Evolutionary conservation across 768 basidiomycete genomes (phyloP).

Genomic region (Agrocybe pediades): DNA sequence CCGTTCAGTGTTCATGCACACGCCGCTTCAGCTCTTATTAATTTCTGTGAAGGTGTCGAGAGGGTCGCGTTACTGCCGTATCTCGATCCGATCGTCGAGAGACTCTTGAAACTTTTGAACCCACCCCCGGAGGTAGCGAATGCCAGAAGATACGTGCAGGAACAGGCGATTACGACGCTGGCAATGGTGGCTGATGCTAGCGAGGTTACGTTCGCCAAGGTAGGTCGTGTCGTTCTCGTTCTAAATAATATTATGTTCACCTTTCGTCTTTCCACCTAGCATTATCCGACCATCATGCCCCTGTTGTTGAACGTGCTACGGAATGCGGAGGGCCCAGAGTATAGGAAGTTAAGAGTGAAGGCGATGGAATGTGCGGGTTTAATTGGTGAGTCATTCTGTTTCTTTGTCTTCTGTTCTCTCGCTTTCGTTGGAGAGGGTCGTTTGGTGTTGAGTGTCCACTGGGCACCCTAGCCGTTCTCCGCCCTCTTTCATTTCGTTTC

Average conservation of each 20-base stretch:
- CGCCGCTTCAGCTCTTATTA: conserved; percentile 85
- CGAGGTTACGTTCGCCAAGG: conserved; percentile 64
- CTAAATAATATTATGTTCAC: no score
- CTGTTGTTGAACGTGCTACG: conserved; percentile 73
- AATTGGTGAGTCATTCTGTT: conserved; percentile 65
- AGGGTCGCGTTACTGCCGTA: conserved; percentile 73
- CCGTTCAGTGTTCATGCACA: conserved; percentile 79
- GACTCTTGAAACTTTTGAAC: conserved; percentile 66
- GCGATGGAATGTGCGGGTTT: conserved; percentile 92
- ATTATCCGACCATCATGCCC: conserved; percentile 24
- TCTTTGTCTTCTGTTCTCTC: not conserved
- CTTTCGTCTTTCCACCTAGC: conserved; percentile 10
- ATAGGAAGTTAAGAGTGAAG: conserved; percentile 71
- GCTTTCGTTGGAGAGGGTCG: not conserved
- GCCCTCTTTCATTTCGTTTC: not conserved
- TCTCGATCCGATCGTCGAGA: conserved; percentile 78
- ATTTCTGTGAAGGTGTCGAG: conserved; percentile 88
- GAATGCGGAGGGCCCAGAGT: conserved; percentile 68
- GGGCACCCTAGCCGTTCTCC: no score
- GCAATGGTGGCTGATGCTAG: conserved; percentile 91
- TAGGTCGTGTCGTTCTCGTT: conserved; percentile 2
- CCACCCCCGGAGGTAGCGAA: conserved; percentile 48
- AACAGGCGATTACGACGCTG: conserved; percentile 85
- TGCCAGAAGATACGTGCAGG: conserved; percentile 71
- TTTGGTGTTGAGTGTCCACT: no score